Base-by-base conservation (phyloP, 257 asterid genomes). In the Solanum ossicruentum region DNA sequence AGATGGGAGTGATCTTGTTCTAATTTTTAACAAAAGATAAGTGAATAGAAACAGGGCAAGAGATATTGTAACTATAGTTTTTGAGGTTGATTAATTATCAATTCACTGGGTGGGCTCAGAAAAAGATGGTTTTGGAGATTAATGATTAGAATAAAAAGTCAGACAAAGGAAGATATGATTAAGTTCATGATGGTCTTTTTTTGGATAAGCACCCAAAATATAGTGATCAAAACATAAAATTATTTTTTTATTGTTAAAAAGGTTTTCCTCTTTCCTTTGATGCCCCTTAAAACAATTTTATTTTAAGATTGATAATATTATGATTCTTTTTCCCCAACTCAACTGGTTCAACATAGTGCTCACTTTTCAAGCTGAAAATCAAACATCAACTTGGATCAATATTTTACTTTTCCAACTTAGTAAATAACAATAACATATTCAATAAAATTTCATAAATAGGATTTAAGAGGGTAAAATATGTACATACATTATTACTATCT, bases 161-260 rank as follows among this genome's bases (percentile, higher is more conserved):
- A 36, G 60, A 83, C 43, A 78, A 57, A 45, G 61, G 61, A 41
- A 32, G 58, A 55, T 56, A 84, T 85, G 87, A 86, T 84, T 89
- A 88, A 88, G 63, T 70, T 23, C 82, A 79, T 69, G 84, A 82
- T 45, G 56, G 20, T 79, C 63, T 51, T 77, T 86, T 52, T 61
- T 36, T 23, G 85, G 89, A 91, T 85, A 90, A 91, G 89, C 89
- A 88, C 83, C 79, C 73, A 83, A 2, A 86, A 85, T n/a, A n/a
- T n/a, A 88, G 39, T 84, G 87, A 57, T 56, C 57, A 80, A 60
- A 73, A 72, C 84, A 84, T 88, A 88, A 87, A 85, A 92, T 0
- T 28, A 66, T 26, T 77, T 85, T 84, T 87, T 89, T 12, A 47
- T 75, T 85, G 92, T 89, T 85, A 79, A 82, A 92, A 90, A 89